A percentile compares a stretch with the other conserved stretches of the same genome.
phyloP scores from a whole-genome alignment of 768 basidiomycete genomes.

The Termitomyces sp. region DNA sequence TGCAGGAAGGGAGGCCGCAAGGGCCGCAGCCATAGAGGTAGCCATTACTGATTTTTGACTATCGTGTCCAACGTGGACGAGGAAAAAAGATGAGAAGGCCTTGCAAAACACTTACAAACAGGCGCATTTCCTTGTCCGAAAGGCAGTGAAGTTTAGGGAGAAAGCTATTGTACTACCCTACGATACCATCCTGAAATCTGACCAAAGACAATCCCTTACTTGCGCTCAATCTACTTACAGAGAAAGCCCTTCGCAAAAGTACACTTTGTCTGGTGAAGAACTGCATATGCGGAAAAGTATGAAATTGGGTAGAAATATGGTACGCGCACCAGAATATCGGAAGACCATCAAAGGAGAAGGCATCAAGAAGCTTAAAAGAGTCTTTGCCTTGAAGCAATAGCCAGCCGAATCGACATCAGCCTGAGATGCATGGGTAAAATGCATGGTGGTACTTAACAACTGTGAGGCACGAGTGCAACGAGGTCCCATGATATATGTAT shows the following conservation, averaged over 20 bases:
- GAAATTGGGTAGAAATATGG: background rate
- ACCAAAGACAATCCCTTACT: background rate
- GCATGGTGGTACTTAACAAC: slow-evolving; percentile 23
- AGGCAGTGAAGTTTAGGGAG: too few species aligned
- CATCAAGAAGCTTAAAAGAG: background rate
- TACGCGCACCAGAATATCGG: slow-evolving; percentile 4
- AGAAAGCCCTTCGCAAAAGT: background rate
- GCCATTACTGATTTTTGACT: slow-evolving; percentile 43
- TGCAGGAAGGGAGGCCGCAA: slow-evolving; percentile 80
- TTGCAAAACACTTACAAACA: slow-evolving; percentile 31
- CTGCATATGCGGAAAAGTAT: background rate
- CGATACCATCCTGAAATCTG: background rate
- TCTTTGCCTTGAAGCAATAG: background rate
- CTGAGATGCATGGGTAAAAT: slow-evolving; percentile 8
- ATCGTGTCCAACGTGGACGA: background rate
- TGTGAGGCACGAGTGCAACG: slow-evolving; percentile 4
- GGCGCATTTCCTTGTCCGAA: background rate
- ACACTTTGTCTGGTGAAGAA: background rate
- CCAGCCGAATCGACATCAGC: slow-evolving; percentile 9
- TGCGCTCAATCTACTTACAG: background rate
- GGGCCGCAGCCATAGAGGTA: slow-evolving; percentile 88
- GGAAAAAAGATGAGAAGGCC: slow-evolving; percentile 20
- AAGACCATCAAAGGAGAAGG: too few species aligned
- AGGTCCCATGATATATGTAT: slow-evolving; percentile 1
- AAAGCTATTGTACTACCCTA: background rate